phyloP scores from a whole-genome alignment of 2,329 filamentous ascomycete genomes.

The Aspergillus ibericus region DNA sequence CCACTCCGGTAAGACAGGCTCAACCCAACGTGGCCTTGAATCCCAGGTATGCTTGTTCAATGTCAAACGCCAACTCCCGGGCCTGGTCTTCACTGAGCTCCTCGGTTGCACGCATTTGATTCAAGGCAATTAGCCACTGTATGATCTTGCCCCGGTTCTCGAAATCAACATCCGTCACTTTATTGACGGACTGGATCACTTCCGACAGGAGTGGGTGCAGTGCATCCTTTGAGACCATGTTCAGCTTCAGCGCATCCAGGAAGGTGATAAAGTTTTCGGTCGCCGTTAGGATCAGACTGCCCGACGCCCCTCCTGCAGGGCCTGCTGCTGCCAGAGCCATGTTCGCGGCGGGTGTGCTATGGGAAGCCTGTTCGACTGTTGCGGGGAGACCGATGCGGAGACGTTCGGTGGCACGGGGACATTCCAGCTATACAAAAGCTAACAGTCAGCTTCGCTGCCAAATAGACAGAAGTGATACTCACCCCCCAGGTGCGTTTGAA shows the following conservation, averaged over 20 bases:
- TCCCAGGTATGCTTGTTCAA: conserved; percentile 89
- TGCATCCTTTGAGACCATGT: conserved; percentile 90
- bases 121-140: conserved; percentile 94
- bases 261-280: conserved; percentile 99
- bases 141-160: conserved; percentile 96
- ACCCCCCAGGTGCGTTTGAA: conserved; percentile 94
- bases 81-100: conserved; percentile 85
- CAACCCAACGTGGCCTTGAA: conserved; percentile 78
- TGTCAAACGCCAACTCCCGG: conserved; percentile 86
- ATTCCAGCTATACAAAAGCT: conserved; percentile 70
- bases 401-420: conserved; percentile 88
- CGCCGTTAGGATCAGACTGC: conserved; percentile 76
- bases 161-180: conserved; percentile 93
- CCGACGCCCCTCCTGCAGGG: conserved; percentile 48
- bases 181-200: conserved; percentile 95
- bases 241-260: conserved; percentile 88
- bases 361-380: conserved; percentile 65
- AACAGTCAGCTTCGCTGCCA: conserved; percentile 2
- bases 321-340: conserved; percentile 29
- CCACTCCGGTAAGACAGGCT: conserved; percentile 7
- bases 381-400: conserved; percentile 90
- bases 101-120: conserved; percentile 96
- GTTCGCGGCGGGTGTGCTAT: conserved; percentile 49
- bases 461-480: conserved; percentile 39
- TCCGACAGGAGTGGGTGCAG: conserved; percentile 93